Conservation (phyloP, 139 green algal species). For the Chlorella sp. region DNA sequence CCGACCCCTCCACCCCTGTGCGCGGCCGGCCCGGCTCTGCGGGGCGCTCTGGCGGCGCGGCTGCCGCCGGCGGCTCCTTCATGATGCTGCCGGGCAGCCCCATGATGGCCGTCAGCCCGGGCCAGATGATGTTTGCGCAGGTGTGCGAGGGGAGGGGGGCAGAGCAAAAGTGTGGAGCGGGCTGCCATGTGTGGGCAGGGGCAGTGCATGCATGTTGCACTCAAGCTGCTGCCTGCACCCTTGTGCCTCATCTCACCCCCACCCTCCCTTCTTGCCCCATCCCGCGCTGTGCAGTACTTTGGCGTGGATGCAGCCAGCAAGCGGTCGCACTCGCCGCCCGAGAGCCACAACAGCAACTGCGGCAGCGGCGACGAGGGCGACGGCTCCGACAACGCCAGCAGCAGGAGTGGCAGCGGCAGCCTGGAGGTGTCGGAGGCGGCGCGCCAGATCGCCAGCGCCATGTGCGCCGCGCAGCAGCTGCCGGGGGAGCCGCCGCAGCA, state of each 20-base stretch:
- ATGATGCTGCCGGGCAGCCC: conserved; percentile 23
- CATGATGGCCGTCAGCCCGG: conserved; percentile 14
- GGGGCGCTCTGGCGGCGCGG: not conserved
- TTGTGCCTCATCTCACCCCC: no score
- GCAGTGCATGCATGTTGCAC: no score
- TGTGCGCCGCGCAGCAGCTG: conserved; percentile 42
- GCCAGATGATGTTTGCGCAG: conserved; percentile 37
- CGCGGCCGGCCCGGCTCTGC: not conserved
- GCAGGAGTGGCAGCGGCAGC: conserved; percentile 16
- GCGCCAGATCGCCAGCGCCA: conserved; percentile 19
- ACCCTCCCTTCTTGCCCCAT: not conserved
- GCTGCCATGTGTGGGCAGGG: no score
- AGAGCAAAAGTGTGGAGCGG: no score
- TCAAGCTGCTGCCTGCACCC: no score
- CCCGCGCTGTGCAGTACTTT: conserved; percentile 26
- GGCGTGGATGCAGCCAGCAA: conserved; percentile 10
- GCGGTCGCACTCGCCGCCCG: conserved; percentile 17
- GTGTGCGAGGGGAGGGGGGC: not conserved
- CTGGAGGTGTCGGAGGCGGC: conserved; percentile 29
- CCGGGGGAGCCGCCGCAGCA: conserved; percentile 28
- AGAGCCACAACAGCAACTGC: conserved; percentile 18
- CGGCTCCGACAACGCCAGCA: conserved; percentile 4
- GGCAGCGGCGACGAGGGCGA: conserved; percentile 10
- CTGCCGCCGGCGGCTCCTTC: not conserved
- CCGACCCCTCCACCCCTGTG: conserved; percentile 25